A percentile compares a stretch with the other conserved stretches of the same genome.
phyloP scores from a whole-genome alignment of 2,329 filamentous ascomycete genomes.

The Sclerotiophoma versabilis region DNA sequence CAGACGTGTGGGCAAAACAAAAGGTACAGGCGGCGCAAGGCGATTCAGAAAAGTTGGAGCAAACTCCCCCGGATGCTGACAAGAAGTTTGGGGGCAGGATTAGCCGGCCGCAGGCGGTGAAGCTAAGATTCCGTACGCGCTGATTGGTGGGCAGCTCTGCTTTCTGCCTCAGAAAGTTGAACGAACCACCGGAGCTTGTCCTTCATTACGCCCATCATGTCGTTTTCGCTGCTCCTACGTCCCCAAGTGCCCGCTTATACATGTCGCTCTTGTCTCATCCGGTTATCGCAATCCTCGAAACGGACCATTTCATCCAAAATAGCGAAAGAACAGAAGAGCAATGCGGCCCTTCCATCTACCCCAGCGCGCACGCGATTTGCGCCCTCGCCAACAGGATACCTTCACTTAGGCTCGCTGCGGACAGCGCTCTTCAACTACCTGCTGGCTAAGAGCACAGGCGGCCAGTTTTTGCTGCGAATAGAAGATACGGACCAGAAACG shows the following conservation, averaged over 20 bases:
- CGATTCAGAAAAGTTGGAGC: constrained; percentile 12
- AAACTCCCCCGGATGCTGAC: constrained; percentile 10
- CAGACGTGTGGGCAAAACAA: not conserved
- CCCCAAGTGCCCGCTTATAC: constrained; percentile 36
- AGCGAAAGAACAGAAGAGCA: constrained; percentile 13
- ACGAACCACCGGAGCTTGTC: not conserved
- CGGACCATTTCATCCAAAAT: constrained; percentile 20
- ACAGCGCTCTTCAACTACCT: constrained; percentile 97
- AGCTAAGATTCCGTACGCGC: constrained; percentile 11
- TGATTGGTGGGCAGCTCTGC: constrained; percentile 6
- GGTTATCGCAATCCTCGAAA: constrained; percentile 25
- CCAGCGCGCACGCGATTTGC: constrained; percentile 80
- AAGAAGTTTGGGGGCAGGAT: constrained; percentile 9
- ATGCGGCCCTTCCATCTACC: constrained; percentile 32
- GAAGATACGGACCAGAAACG: constrained; percentile 96
- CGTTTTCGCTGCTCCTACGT: constrained; percentile 26
- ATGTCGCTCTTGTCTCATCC: constrained; percentile 39
- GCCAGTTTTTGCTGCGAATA: constrained; percentile 87
- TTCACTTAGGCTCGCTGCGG: constrained; percentile 89
- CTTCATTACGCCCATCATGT: constrained; percentile 25
- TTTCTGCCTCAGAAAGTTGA: constrained; percentile 27
- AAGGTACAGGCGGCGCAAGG: not conserved
- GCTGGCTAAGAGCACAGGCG: constrained; percentile 83
- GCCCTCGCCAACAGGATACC: constrained; percentile 90
- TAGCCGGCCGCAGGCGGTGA: constrained; percentile 22